phyloP scores from a whole-genome alignment of 345 rosid genomes.

The Citrus maxima region DNA sequence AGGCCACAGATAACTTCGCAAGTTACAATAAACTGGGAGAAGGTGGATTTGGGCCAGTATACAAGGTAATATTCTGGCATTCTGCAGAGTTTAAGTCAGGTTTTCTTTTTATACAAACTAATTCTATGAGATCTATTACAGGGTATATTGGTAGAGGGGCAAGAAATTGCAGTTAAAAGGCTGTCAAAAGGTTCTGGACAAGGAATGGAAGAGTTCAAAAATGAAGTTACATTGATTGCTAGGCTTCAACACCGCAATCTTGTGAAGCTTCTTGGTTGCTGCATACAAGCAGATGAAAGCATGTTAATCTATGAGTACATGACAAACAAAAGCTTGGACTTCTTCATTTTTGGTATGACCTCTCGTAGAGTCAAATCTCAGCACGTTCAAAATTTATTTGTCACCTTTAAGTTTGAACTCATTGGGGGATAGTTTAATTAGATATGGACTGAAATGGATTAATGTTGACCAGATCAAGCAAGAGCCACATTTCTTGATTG shows the following conservation, averaged over 20 bases:
- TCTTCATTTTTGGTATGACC: slow-evolving; percentile 26
- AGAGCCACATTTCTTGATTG: slow-evolving; percentile 30
- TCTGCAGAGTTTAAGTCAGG: background rate
- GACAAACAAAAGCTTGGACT: slow-evolving; percentile 36
- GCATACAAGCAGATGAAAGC: slow-evolving; percentile 26
- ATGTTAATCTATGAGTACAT: slow-evolving; percentile 35
- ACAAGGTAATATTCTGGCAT: slow-evolving; percentile 26
- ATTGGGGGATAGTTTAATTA: background rate
- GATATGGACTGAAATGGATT: slow-evolving; percentile 3
- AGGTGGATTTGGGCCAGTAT: slow-evolving; percentile 47
- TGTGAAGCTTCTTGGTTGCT: slow-evolving; percentile 35
- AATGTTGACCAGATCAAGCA: slow-evolving; percentile 27
- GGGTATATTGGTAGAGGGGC: slow-evolving; percentile 29
- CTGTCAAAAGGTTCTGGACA: slow-evolving; percentile 31
- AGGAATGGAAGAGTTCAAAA: slow-evolving; percentile 35
- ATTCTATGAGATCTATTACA: slow-evolving; percentile 5
- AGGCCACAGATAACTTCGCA: slow-evolving; percentile 31
- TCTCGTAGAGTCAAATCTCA: background rate
- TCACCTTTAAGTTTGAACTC: background rate
- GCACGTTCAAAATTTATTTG: background rate
- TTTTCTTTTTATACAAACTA: background rate
- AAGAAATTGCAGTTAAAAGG: slow-evolving; percentile 34
- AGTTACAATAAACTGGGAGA: slow-evolving; percentile 35
- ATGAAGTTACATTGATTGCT: slow-evolving; percentile 27
- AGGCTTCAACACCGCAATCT: slow-evolving; percentile 39